phyloP scores from a whole-genome alignment of 257 asterid genomes.

The Fraxinus cuspidata region DNA sequence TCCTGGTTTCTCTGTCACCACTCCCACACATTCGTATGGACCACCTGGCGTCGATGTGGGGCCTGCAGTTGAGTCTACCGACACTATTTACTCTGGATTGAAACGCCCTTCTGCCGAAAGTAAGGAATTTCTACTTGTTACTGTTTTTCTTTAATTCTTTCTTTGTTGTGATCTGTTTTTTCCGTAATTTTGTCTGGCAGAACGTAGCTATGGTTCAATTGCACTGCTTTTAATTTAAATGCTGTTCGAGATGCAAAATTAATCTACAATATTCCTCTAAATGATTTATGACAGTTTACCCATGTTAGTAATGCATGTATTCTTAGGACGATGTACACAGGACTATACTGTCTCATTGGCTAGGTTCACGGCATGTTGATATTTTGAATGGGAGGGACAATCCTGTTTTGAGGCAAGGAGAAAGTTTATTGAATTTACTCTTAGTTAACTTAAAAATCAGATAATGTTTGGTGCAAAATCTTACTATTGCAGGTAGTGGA shows the following conservation, averaged over 20 bases:
- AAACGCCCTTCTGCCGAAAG: slow-evolving; percentile 80
- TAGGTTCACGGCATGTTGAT: neutral
- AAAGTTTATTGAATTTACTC: slow-evolving; percentile 8
- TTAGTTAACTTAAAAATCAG: neutral
- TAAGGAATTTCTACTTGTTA: slow-evolving; percentile 30
- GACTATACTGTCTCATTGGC: neutral
- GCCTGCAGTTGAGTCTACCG: slow-evolving; percentile 37
- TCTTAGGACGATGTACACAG: neutral
- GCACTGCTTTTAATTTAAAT: neutral
- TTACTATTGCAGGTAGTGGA: slow-evolving; percentile 18
- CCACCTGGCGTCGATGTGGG: slow-evolving; percentile 80
- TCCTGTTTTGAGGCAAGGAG: slow-evolving; percentile 13
- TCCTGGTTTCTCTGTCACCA: slow-evolving; percentile 41
- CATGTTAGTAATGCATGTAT: neutral
- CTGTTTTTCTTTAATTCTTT: neutral
- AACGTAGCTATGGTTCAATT: neutral
- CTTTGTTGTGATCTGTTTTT: neutral
- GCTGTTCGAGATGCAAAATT: neutral
- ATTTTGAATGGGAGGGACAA: slow-evolving; percentile 12
- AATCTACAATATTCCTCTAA: neutral
- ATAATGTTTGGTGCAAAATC: neutral
- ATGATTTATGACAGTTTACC: neutral
- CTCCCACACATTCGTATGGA: slow-evolving; percentile 54
- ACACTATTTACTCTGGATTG: slow-evolving; percentile 53
- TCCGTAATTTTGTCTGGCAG: neutral